Evolutionary conservation across 2,329 filamentous ascomycete genomes (phyloP).

Genomic region (Aspergillus sp.): DNA sequence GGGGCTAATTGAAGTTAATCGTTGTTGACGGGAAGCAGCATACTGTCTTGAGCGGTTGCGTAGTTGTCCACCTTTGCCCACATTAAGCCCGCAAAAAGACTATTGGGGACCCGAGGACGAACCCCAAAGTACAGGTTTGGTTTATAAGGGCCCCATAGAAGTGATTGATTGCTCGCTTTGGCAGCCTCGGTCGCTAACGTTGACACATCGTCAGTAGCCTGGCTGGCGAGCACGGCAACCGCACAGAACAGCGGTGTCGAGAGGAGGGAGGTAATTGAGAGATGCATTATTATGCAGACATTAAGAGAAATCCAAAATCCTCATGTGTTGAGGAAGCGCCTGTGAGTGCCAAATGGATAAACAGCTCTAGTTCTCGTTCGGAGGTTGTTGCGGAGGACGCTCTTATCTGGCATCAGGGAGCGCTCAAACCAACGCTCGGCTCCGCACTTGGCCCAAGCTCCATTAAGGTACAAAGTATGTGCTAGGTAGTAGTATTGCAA

Average conservation of each 20-base stretch:
- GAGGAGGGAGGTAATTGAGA: slow-evolving; percentile 26
- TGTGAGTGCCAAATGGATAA: slow-evolving; percentile 6
- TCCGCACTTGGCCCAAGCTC: slow-evolving; percentile 36
- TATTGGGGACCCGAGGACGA: slow-evolving; percentile 76
- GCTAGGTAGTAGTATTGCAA: too few species aligned
- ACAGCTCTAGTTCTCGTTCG: slow-evolving; percentile 6
- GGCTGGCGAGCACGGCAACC: slow-evolving; percentile 28
- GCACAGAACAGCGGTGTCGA: slow-evolving; percentile 28
- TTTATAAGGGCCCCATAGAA: slow-evolving; percentile 95
- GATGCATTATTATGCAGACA: slow-evolving; percentile 33
- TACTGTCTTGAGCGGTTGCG: slow-evolving; percentile 72
- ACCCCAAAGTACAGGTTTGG: slow-evolving; percentile 94
- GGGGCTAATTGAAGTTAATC: neutral
- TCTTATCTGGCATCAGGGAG: slow-evolving; percentile 23
- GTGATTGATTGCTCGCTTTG: slow-evolving; percentile 69
- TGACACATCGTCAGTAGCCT: slow-evolving; percentile 33
- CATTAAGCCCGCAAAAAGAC: slow-evolving; percentile 77
- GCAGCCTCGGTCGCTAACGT: slow-evolving; percentile 41
- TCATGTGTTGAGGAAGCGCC: slow-evolving; percentile 18
- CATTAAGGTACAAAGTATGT: neutral
- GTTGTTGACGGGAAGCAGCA: slow-evolving; percentile 33
- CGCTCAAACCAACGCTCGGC: slow-evolving; percentile 26
- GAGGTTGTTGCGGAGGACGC: slow-evolving; percentile 14
- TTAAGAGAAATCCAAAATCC: slow-evolving; percentile 14
- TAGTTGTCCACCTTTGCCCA: slow-evolving; percentile 87